Evolutionary conservation across 2,329 filamentous ascomycete species (phyloP).

Genomic region (Fusarium sp.): DNA sequence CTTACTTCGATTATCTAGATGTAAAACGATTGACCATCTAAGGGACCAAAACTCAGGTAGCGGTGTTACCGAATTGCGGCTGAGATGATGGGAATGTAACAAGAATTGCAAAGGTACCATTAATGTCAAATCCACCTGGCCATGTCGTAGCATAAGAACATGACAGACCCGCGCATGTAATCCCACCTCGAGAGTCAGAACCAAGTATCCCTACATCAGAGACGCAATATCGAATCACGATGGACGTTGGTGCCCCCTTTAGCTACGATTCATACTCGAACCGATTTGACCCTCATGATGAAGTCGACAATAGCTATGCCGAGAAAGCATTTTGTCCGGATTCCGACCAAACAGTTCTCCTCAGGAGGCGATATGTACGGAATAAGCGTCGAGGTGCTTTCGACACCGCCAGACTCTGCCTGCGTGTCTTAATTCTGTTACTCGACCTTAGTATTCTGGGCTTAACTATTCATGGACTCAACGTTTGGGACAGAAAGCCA

Average conservation of each 20-base stretch:
- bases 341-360: background rate
- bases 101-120: no score
- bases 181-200: no score
- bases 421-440: background rate
- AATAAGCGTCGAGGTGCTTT: background rate
- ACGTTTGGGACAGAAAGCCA: slow-evolving; percentile 5
- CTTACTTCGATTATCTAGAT: no score
- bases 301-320: background rate
- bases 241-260: slow-evolving; percentile 7
- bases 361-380: background rate
- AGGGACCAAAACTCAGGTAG: no score
- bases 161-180: no score
- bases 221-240: background rate
- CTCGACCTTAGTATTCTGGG: slow-evolving; percentile 9
- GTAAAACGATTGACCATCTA: no score
- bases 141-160: no score
- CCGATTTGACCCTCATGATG: slow-evolving; percentile 14
- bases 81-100: no score
- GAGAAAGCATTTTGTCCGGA: background rate
- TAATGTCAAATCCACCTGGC: no score
- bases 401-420: background rate
- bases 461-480: background rate
- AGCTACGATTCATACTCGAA: slow-evolving; percentile 18
- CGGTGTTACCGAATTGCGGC: no score
- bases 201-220: no score